Evolutionary conservation across 345 rosid genomes (phyloP).

Genomic region (Crucihimalaya himalaica): DNA sequence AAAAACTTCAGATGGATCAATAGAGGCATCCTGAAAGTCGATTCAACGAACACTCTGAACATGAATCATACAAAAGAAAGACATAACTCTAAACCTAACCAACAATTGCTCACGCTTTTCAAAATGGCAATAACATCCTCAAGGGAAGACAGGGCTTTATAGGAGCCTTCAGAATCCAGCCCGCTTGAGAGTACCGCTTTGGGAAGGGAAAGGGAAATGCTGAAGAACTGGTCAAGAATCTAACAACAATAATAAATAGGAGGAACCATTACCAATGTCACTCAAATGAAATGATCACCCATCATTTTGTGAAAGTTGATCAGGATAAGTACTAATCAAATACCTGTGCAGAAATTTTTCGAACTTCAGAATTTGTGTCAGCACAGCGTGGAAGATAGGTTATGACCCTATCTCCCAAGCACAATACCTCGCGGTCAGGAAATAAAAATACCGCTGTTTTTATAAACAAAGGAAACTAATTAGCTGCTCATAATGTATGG

Average conservation of each 20-base stretch:
- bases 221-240: slow-evolving; percentile 95
- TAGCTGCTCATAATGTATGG: slow-evolving; percentile 12
- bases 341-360: slow-evolving; percentile 94
- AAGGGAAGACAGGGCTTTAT: slow-evolving; percentile 81
- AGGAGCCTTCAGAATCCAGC: slow-evolving; percentile 68
- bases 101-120: slow-evolving; percentile 61
- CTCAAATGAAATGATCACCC: slow-evolving; percentile 2
- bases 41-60: slow-evolving; percentile 14
- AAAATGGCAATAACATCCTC: slow-evolving; percentile 96
- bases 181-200: slow-evolving; percentile 58
- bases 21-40: slow-evolving; percentile 85
- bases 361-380: slow-evolving; percentile 87
- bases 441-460: slow-evolving; percentile 78
- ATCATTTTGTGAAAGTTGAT: slow-evolving; percentile 15
- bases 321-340: slow-evolving; percentile 25
- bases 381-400: slow-evolving; percentile 97
- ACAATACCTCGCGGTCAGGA: slow-evolving; percentile 92
- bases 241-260: slow-evolving; percentile 35
- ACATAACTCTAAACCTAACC: slow-evolving; percentile 24
- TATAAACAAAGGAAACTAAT: slow-evolving; percentile 30
- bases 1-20: slow-evolving; percentile 96
- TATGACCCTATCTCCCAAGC: slow-evolving; percentile 90
- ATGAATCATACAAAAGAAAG: slow-evolving; percentile 23
- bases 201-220: slow-evolving; percentile 91
- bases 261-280: slow-evolving; percentile 20